A percentile compares a stretch with the other conserved stretches of the same genome.
Conservation (phyloP, 2,329 filamentous ascomycete species). For the Colletotrichum sidae region DNA sequence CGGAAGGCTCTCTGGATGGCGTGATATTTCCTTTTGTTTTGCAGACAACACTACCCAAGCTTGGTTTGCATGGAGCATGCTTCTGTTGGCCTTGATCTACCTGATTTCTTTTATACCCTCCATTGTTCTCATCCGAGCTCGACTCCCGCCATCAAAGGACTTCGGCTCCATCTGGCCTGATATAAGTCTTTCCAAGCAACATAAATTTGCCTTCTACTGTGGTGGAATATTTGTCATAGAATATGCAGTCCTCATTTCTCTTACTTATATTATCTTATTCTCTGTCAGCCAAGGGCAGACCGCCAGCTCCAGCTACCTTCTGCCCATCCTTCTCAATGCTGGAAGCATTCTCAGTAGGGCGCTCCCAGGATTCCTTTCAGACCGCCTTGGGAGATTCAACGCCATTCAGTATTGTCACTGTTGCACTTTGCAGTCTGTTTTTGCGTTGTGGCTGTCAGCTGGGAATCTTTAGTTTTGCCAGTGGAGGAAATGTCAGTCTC, state of each 20-base stretch:
- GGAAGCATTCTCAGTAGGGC: constrained; percentile 84
- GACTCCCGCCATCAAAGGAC: constrained; percentile 69
- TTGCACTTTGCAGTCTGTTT: constrained; percentile 45
- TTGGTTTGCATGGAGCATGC: constrained; percentile 57
- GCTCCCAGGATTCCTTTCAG: constrained; percentile 81
- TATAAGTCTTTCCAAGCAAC: constrained; percentile 71
- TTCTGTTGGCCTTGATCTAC: constrained; percentile 60
- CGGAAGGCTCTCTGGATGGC: constrained; percentile 78
- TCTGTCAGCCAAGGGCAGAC: constrained; percentile 74
- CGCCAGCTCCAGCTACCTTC: constrained; percentile 75
- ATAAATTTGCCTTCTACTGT: constrained; percentile 72
- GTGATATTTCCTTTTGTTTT: constrained; percentile 72
- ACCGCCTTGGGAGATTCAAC: constrained; percentile 79
- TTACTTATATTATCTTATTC: constrained; percentile 85
- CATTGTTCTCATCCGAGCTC: constrained; percentile 63
- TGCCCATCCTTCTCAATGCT: constrained; percentile 85
- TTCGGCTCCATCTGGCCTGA: constrained; percentile 69
- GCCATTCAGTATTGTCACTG: constrained; percentile 34
- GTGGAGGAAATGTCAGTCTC: constrained; percentile 8
- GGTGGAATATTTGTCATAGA: constrained; percentile 77
- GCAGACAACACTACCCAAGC: constrained; percentile 41
- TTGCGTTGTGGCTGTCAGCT: constrained; percentile 1
- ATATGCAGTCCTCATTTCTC: constrained; percentile 82
- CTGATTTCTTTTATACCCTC: constrained; percentile 57
- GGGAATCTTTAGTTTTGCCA: constrained; percentile 7